phyloP scores from a whole-genome alignment of 768 basidiomycete genomes.

The Amanita rubescens region DNA sequence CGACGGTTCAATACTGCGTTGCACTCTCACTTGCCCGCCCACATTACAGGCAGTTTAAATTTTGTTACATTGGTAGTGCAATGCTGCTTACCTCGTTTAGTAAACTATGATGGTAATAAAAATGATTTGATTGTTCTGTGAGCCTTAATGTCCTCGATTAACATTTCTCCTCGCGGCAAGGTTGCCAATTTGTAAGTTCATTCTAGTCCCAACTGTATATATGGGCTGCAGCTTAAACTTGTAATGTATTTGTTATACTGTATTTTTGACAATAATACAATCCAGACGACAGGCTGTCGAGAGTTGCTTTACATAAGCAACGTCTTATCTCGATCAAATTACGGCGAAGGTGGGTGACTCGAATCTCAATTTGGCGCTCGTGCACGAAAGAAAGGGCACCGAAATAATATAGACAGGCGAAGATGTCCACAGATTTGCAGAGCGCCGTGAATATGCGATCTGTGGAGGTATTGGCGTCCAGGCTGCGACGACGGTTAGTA shows the following conservation, averaged over 20 bases:
- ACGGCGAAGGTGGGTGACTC: background rate
- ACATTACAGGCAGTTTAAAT: too few species aligned
- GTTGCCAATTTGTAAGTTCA: background rate
- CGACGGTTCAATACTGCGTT: too few species aligned
- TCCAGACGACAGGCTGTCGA: too few species aligned
- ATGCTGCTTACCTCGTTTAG: too few species aligned
- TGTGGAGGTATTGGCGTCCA: conserved; percentile 65
- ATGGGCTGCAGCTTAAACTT: background rate
- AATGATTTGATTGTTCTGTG: too few species aligned
- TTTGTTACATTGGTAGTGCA: too few species aligned
- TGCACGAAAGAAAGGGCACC: background rate
- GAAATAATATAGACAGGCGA: background rate
- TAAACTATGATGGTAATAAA: too few species aligned
- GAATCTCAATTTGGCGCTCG: background rate
- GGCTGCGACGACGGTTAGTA: conserved; percentile 64
- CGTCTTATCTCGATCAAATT: background rate
- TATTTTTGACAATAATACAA: background rate
- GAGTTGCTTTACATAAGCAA: conserved; percentile 1
- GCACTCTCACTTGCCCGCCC: too few species aligned
- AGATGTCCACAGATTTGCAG: conserved; percentile 7
- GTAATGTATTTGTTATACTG: background rate
- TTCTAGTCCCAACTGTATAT: background rate
- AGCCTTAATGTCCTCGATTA: too few species aligned
- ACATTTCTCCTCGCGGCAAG: conserved; percentile 41
- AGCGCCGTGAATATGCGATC: conserved; percentile 39